These are phyloP conservation scores for Leccinellum luteum DNA, from an alignment of 768 basidiomycete species.

Conservation along the genomic window DNA sequence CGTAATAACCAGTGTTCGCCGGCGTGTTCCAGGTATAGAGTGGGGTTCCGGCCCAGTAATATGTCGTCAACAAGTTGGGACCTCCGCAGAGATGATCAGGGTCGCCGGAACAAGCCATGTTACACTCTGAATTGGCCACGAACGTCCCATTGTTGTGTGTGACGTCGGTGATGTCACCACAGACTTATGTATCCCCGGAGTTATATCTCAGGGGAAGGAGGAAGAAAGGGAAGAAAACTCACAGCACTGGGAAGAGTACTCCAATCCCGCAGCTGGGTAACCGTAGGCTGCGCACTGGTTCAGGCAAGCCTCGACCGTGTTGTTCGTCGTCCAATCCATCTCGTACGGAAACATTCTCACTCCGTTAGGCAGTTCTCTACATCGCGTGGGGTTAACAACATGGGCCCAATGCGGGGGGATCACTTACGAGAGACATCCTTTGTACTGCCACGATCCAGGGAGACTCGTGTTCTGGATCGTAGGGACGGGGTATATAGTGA, in stretches of 20 bases:
- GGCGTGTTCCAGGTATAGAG: constrained; percentile 68
- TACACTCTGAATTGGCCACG: constrained; percentile 39
- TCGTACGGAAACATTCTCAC: constrained; percentile 61
- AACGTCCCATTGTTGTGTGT: constrained; percentile 29
- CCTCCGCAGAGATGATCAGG: constrained; percentile 68
- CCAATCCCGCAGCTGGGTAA: constrained; percentile 68
- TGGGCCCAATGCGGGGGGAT: neutral
- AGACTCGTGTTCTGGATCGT: constrained; percentile 51
- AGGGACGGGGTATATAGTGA: constrained; percentile 61
- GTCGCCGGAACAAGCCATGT: constrained; percentile 64
- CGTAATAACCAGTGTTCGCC: constrained; percentile 61
- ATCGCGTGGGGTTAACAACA: neutral
- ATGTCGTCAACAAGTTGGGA: constrained; percentile 49
- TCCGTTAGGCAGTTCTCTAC: constrained; percentile 46
- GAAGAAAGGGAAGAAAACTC: constrained; percentile 26
- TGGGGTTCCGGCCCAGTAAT: constrained; percentile 47
- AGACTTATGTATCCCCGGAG: constrained; percentile 43
- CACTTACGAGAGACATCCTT: constrained; percentile 64
- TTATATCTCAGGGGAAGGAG: neutral
- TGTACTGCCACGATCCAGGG: constrained; percentile 63
- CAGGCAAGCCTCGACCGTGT: constrained; percentile 63
- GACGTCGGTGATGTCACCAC: constrained; percentile 65
- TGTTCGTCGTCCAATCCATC: constrained; percentile 57
- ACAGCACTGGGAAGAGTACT: constrained; percentile 76
- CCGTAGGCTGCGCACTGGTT: constrained; percentile 69